These are phyloP conservation scores for Pythium coloratum DNA, from an alignment of 352 stramenopile genomes.

Conservation along the genomic window DNA sequence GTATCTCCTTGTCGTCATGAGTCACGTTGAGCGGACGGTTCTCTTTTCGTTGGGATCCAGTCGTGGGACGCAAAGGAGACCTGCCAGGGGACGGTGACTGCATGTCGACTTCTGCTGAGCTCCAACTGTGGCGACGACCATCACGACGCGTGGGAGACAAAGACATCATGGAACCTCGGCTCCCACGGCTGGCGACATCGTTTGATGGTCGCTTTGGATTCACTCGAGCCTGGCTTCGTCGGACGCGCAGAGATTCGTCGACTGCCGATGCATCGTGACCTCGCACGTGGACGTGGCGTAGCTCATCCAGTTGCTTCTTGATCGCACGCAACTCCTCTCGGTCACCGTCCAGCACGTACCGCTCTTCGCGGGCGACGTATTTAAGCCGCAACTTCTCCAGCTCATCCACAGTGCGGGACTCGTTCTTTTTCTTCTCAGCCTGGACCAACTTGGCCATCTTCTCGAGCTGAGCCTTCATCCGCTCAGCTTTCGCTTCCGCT, in stretches of 20 bases:
- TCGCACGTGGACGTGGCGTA: slow-evolving; percentile 50
- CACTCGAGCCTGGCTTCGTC: background rate
- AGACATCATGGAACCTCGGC: background rate
- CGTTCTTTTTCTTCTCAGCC: slow-evolving; percentile 71
- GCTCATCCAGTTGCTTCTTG: slow-evolving; percentile 77
- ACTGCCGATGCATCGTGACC: background rate
- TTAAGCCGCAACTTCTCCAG: slow-evolving; percentile 81
- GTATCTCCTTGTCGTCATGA: slow-evolving; percentile 35
- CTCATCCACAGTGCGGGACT: slow-evolving; percentile 58
- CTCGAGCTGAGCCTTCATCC: slow-evolving; percentile 60
- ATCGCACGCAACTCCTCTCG: slow-evolving; percentile 78
- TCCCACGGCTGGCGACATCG: background rate
- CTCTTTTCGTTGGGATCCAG: background rate
- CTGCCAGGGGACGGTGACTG: background rate
- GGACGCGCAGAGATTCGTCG: background rate
- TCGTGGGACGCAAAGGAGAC: background rate
- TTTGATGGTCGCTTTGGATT: background rate
- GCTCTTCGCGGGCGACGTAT: slow-evolving; percentile 78
- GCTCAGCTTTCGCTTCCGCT: slow-evolving; percentile 35
- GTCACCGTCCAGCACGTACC: slow-evolving; percentile 76
- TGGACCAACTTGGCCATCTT: slow-evolving; percentile 51
- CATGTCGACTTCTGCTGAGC: slow-evolving; percentile 3
- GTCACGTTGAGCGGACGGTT: background rate
- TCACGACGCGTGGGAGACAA: slow-evolving; percentile 1
- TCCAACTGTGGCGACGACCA: slow-evolving; percentile 17